phyloP scores from a whole-genome alignment of 805 yeast genomes.

The Diddensiella caesifluorescens region DNA sequence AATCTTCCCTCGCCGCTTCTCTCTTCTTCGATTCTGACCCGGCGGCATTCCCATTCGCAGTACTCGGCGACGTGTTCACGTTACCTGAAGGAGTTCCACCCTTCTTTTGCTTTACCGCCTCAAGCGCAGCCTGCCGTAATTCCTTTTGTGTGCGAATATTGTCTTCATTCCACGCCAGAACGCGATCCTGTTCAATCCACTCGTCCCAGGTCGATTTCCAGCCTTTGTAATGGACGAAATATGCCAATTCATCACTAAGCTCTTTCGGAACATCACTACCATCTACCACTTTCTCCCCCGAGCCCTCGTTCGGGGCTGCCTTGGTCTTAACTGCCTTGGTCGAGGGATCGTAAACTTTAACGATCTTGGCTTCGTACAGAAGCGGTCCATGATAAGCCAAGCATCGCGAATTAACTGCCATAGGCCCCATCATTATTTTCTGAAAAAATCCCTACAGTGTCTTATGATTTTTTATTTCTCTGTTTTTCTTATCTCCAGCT shows the following conservation, averaged over 20 bases:
- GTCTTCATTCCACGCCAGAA: slow-evolving; percentile 63
- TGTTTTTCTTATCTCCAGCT: not conserved
- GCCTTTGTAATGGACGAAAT: slow-evolving; percentile 83
- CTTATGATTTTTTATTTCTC: not conserved
- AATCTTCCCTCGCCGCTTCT: slow-evolving; percentile 5
- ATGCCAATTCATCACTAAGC: slow-evolving; percentile 39
- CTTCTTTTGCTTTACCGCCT: slow-evolving; percentile 22
- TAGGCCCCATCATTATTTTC: slow-evolving; percentile 7
- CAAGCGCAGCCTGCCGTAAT: slow-evolving; percentile 45
- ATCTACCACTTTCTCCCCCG: slow-evolving; percentile 19
- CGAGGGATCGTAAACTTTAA: slow-evolving; percentile 56
- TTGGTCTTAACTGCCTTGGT: slow-evolving; percentile 14
- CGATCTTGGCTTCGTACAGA: slow-evolving; percentile 79
- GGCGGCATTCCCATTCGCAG: too few relatives aligned
- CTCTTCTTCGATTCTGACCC: slow-evolving; percentile 8
- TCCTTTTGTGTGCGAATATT: slow-evolving; percentile 60
- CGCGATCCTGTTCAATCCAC: slow-evolving; percentile 74
- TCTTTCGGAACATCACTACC: slow-evolving; percentile 35
- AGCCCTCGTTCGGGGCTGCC: slow-evolving; percentile 14
- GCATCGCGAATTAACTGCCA: slow-evolving; percentile 37
- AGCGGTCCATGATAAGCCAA: slow-evolving; percentile 89
- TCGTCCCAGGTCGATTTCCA: slow-evolving; percentile 98
- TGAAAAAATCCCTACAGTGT: not conserved
- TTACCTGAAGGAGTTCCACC: not conserved
- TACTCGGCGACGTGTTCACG: too few relatives aligned